A percentile compares a stretch with the other conserved stretches of the same genome.
phyloP scores from a whole-genome alignment of 2,329 filamentous ascomycete genomes.

The Diaporthe sp. region DNA sequence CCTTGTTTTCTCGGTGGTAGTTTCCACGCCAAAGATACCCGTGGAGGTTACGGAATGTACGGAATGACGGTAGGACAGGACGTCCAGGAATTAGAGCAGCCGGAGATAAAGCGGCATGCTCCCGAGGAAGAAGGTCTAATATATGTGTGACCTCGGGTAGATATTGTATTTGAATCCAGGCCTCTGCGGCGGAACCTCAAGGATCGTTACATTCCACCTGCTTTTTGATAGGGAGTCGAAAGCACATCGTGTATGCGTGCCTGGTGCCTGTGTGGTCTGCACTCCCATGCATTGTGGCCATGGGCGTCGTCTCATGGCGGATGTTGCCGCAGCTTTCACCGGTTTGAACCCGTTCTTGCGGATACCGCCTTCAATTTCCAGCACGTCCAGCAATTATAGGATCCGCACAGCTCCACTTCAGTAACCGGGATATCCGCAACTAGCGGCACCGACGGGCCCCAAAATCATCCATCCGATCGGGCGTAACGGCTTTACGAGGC shows the following conservation, averaged over 20 bases:
- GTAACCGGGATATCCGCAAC: neutral
- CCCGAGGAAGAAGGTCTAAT: neutral
- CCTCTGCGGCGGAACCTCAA: conserved; percentile 3
- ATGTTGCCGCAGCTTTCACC: neutral
- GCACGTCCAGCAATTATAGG: neutral
- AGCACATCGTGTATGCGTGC: neutral
- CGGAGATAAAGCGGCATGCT: neutral
- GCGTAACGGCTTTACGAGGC: neutral
- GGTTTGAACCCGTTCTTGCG: no score
- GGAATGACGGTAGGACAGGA: conserved; percentile 5
- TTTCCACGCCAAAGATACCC: conserved; percentile 31
- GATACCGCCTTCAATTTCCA: neutral
- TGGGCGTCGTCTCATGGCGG: neutral
- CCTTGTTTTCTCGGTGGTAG: neutral
- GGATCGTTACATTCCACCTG: neutral
- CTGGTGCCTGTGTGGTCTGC: neutral
- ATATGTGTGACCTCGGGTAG: neutral
- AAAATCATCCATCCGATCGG: neutral
- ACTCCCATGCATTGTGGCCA: neutral
- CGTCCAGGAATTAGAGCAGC: conserved; percentile 4
- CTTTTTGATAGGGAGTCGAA: neutral
- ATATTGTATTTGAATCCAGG: neutral
- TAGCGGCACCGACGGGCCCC: neutral
- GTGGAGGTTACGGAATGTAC: conserved; percentile 13
- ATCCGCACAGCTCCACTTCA: neutral